A percentile compares a stretch with the other conserved stretches of the same genome.
Evolutionary conservation across 2,329 filamentous ascomycete species (phyloP).

Genomic region (Aureobasidium sp.): DNA sequence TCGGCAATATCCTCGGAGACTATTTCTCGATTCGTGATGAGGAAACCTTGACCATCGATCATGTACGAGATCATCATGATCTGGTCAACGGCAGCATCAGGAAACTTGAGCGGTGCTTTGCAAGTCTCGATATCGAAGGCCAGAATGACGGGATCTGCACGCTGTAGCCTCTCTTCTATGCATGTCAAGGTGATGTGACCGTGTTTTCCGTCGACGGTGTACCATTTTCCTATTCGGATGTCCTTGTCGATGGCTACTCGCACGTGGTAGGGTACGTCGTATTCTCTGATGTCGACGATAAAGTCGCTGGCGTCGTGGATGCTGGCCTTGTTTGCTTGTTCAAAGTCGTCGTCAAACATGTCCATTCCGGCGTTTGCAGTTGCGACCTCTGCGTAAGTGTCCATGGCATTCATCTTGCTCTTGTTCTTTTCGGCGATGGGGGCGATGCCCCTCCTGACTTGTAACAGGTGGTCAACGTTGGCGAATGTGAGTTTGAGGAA

Average conservation of each 20-base stretch:
- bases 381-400: constrained; percentile 96
- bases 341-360: constrained; percentile 77
- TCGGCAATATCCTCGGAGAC: constrained; percentile 95
- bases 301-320: constrained; percentile 90
- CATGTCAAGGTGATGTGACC: constrained; percentile 76
- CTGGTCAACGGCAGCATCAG: constrained; percentile 87
- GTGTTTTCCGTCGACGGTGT: constrained; percentile 89
- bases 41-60: constrained; percentile 96
- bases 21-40: constrained; percentile 96
- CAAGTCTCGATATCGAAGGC: constrained; percentile 99
- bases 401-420: constrained; percentile 93
- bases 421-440: constrained; percentile 95
- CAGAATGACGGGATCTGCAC: constrained; percentile 94
- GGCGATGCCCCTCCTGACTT: constrained; percentile 75
- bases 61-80: constrained; percentile 99
- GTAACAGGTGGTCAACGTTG: constrained; percentile 79
- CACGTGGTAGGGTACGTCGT: constrained; percentile 98
- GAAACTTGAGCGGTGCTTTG: constrained; percentile 92
- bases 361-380: constrained; percentile 79
- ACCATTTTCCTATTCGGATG: constrained; percentile 95
- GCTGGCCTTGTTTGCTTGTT: constrained; percentile 57
- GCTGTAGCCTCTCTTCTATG: constrained; percentile 78
- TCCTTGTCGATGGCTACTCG: constrained; percentile 95
- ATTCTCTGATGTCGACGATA: constrained; percentile 97
- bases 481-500: constrained; percentile 82